A percentile compares a stretch with the other conserved stretches of the same genome.
phyloP scores from a whole-genome alignment of 2,329 filamentous ascomycete genomes.

The Microdochium nivale region DNA sequence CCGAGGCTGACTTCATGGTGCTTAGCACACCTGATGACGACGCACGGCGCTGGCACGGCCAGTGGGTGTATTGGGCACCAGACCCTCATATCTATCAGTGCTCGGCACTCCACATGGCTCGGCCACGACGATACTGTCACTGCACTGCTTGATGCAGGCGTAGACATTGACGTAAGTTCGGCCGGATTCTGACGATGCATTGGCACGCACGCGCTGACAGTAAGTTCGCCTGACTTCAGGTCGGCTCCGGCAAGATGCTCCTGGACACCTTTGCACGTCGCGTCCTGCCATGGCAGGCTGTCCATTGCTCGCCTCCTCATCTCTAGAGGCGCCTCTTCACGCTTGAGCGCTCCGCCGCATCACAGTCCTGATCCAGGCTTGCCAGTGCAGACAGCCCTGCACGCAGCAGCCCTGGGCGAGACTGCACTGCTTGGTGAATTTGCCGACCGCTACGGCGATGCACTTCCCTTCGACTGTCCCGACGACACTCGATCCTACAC shows the following conservation, averaged over 20 bases:
- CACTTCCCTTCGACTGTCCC: background rate
- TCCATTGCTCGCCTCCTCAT: background rate
- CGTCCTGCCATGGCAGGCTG: background rate
- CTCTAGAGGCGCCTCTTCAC: background rate
- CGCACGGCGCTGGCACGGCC: background rate
- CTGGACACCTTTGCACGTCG: background rate
- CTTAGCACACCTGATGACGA: background rate
- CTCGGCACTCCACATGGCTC: background rate
- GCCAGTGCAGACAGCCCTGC: background rate
- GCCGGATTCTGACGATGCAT: background rate
- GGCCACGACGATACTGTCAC: background rate
- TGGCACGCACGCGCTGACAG: background rate
- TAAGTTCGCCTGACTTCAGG: too few relatives aligned
- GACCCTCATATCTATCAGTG: background rate
- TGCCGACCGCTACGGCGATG: background rate
- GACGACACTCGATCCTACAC: background rate
- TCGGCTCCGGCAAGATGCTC: too few relatives aligned
- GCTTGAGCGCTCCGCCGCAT: background rate
- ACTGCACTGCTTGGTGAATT: background rate
- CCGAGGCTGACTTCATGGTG: too few relatives aligned
- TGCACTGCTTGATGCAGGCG: background rate
- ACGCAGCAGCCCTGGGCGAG: background rate
- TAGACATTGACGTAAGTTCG: background rate
- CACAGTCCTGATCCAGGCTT: background rate
- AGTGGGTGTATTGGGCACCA: background rate